Conservation (phyloP, 495 filamentous ascomycete species). For the Talaromyces thailandensis region DNA sequence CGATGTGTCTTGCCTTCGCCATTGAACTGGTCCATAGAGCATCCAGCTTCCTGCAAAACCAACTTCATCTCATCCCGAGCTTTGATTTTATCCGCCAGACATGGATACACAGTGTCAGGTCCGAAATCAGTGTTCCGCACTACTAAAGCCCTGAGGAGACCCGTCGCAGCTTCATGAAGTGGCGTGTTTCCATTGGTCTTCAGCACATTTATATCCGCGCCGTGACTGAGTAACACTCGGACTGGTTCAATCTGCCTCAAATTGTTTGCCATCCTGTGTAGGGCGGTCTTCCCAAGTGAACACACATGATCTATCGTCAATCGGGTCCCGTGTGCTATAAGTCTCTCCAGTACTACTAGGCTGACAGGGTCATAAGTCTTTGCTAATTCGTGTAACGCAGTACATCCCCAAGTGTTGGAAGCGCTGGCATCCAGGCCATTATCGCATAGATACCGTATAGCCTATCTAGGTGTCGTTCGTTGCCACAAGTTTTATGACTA, state of each 20-base stretch:
- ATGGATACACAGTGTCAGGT: not conserved
- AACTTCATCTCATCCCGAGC: constrained; percentile 2
- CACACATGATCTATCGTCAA: not conserved
- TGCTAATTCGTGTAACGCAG: not conserved
- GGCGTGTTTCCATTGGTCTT: constrained; percentile 11
- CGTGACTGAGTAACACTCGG: constrained; percentile 6
- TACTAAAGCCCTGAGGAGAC: not conserved
- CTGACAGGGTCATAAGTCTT: not conserved
- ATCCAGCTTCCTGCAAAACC: not conserved
- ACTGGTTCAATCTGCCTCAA: constrained; percentile 8
- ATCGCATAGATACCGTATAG: too few species aligned
- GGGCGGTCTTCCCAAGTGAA: constrained; percentile 5
- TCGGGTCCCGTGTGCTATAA: too few species aligned
- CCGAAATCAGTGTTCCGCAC: too few species aligned
- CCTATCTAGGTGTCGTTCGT: too few species aligned
- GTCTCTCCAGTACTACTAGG: not conserved
- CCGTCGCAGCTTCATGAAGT: constrained; percentile 9
- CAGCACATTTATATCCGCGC: constrained; percentile 8
- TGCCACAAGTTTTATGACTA: too few species aligned
- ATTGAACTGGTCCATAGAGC: constrained; percentile 7
- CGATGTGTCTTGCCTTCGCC: constrained; percentile 6
- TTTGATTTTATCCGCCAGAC: not conserved
- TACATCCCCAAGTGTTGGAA: not conserved
- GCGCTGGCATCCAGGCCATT: not conserved
- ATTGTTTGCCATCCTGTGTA: constrained; percentile 11